These are phyloP conservation scores for Aspergillus sp. DNA, from an alignment of 2,329 filamentous ascomycete genomes.

Conservation along the genomic window DNA sequence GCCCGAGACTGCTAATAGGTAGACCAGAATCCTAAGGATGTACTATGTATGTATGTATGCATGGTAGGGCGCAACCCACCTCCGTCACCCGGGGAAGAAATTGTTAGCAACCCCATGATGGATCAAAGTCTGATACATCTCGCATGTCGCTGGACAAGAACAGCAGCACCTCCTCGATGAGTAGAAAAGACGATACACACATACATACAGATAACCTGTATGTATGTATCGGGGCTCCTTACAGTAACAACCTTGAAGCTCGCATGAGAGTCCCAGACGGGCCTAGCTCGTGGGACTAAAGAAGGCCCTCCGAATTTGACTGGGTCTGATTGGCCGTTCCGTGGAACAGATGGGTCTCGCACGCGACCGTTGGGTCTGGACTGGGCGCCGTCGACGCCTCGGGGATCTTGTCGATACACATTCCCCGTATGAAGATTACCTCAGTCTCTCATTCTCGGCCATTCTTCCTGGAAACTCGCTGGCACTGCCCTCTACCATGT, in stretches of 20 bases:
- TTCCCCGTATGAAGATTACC: background rate
- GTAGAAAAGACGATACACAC: too few species aligned
- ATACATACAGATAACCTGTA: too few species aligned
- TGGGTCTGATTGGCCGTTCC: constrained; percentile 8
- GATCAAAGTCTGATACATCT: background rate
- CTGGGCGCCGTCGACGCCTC: constrained; percentile 9
- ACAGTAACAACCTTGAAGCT: background rate
- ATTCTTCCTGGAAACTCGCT: background rate
- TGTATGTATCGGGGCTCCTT: background rate
- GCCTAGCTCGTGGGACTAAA: constrained; percentile 3
- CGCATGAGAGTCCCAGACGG: constrained; percentile 6
- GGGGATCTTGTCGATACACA: background rate
- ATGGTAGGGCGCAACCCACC: background rate
- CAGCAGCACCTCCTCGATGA: background rate
- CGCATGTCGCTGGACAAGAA: background rate
- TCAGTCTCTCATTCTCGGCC: too few species aligned
- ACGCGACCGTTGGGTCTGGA: constrained; percentile 14
- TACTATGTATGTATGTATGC: too few species aligned
- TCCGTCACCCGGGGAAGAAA: background rate
- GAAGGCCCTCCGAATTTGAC: background rate
- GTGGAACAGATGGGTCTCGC: constrained; percentile 6
- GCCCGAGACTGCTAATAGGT: background rate
- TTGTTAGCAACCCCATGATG: background rate
- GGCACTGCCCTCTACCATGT: background rate
- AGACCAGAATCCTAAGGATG: background rate